These are phyloP conservation scores for Tribonema minus DNA, from an alignment of 108 stramenopile species.

Conservation along the genomic window DNA sequence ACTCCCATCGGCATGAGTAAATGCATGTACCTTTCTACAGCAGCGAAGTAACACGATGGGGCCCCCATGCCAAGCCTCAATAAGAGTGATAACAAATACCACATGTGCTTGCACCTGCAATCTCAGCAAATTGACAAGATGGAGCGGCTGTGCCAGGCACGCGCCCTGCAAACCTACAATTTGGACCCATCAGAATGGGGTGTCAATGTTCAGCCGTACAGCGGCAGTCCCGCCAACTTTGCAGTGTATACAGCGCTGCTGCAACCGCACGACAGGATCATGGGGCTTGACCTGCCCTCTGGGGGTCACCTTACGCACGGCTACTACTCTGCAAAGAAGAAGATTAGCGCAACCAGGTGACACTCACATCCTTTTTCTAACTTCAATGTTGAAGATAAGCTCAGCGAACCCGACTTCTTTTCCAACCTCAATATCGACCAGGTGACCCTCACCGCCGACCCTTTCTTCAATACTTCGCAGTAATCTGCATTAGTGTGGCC, in stretches of 20 bases:
- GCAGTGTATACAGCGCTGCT: constrained; percentile 57
- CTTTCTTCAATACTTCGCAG: too few relatives aligned
- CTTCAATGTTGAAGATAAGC: too few relatives aligned
- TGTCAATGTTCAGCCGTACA: constrained; percentile 61
- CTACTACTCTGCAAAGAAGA: constrained; percentile 51
- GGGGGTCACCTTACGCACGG: constrained; percentile 58
- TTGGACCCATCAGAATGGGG: constrained; percentile 93
- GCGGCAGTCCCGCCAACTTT: constrained; percentile 56
- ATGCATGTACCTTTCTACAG: too few relatives aligned
- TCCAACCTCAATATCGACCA: too few relatives aligned
- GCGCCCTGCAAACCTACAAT: constrained; percentile 92
- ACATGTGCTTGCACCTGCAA: background rate
- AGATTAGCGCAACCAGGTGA: constrained; percentile 10
- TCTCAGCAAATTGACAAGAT: constrained; percentile 68
- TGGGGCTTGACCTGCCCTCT: constrained; percentile 56
- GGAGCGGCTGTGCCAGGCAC: constrained; percentile 89
- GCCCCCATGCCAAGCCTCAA: too few relatives aligned
- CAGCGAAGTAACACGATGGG: too few relatives aligned
- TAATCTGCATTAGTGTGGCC: too few relatives aligned
- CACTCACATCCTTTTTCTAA: too few relatives aligned
- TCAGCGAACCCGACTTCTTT: too few relatives aligned
- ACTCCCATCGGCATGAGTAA: too few relatives aligned
- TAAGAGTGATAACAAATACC: too few relatives aligned
- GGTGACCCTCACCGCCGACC: too few relatives aligned
- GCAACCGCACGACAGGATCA: constrained; percentile 53